phyloP scores from a whole-genome alignment of 345 rosid genomes.

The Salix caprea region DNA sequence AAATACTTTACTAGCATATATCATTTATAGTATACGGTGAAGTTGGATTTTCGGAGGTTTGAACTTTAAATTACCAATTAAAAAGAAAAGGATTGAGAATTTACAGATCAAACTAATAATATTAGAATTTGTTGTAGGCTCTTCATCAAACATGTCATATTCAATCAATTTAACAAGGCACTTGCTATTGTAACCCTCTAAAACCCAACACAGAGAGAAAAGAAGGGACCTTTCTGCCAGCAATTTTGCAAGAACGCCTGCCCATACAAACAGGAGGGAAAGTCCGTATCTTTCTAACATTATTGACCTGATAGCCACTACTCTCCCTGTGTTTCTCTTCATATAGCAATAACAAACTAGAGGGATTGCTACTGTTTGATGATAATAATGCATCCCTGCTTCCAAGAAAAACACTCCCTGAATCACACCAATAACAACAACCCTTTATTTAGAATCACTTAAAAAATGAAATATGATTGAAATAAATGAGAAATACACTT shows the following conservation, averaged over 20 bases:
- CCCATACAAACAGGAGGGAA: slow-evolving; percentile 78
- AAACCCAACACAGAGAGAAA: neutral
- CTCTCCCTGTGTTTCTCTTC: slow-evolving; percentile 7
- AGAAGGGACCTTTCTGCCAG: slow-evolving; percentile 69
- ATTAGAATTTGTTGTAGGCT: slow-evolving; percentile 6
- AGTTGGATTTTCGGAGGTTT: neutral
- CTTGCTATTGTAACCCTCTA: neutral
- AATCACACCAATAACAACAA: neutral
- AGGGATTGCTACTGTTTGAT: slow-evolving; percentile 6
- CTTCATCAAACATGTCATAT: slow-evolving; percentile 38
- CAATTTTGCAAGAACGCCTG: slow-evolving; percentile 82
- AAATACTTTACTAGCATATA: neutral
- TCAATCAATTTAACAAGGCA: neutral
- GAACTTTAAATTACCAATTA: neutral
- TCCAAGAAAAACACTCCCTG: slow-evolving; percentile 26
- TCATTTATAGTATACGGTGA: neutral
- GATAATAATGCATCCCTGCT: slow-evolving; percentile 19
- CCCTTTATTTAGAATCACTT: no score
- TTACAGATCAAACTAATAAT: neutral
- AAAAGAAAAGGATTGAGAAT: neutral
- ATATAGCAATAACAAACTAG: slow-evolving; percentile 11
- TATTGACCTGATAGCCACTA: slow-evolving; percentile 18
- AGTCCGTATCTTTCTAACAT: slow-evolving; percentile 48
- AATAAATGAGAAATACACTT: neutral
- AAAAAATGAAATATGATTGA: neutral